A percentile compares a stretch with the other conserved stretches of the same genome.
These are phyloP conservation scores for Avena atlantica DNA, from an alignment of 176 grass and related monocot species.

Conservation along the genomic window DNA sequence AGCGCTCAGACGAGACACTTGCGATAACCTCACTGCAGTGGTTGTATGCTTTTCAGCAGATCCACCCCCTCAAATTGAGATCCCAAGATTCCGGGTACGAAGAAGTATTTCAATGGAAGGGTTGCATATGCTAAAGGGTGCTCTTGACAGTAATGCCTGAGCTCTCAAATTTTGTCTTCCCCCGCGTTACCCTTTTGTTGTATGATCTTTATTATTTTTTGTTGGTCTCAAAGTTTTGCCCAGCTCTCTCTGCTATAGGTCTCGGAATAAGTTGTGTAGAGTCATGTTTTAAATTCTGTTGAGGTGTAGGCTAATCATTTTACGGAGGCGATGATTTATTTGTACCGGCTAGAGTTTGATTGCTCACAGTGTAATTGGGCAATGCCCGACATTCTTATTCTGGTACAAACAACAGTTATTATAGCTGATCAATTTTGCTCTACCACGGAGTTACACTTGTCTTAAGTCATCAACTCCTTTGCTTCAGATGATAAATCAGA, in stretches of 20 bases:
- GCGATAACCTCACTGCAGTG: conserved; percentile 82
- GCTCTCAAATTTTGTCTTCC: background rate
- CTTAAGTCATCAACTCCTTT: conserved; percentile 13
- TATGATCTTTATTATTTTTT: conserved; percentile 37
- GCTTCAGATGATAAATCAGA: conserved; percentile 18
- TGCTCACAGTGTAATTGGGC: conserved; percentile 51
- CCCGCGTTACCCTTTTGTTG: conserved; percentile 31
- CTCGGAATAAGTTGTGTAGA: conserved; percentile 55
- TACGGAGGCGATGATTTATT: conserved; percentile 41
- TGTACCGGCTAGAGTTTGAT: conserved; percentile 49
- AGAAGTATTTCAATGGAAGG: conserved; percentile 95
- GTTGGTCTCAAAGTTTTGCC: conserved; percentile 50
- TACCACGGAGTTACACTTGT: conserved; percentile 22
- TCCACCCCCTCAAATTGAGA: conserved; percentile 82
- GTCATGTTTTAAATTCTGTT: conserved; percentile 41
- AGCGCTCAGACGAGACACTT: conserved; percentile 73
- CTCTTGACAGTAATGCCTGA: conserved; percentile 78
- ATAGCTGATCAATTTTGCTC: conserved; percentile 38
- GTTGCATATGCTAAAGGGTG: conserved; percentile 74
- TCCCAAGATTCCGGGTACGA: conserved; percentile 75
- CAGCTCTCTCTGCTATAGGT: conserved; percentile 43
- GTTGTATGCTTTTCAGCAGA: conserved; percentile 82
- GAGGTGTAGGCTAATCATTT: conserved; percentile 62
- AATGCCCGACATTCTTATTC: conserved; percentile 44
- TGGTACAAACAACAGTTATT: conserved; percentile 46